Evolutionary conservation across 208 protist genomes (phyloP).

Genomic region (Trypanosoma melophagium): DNA sequence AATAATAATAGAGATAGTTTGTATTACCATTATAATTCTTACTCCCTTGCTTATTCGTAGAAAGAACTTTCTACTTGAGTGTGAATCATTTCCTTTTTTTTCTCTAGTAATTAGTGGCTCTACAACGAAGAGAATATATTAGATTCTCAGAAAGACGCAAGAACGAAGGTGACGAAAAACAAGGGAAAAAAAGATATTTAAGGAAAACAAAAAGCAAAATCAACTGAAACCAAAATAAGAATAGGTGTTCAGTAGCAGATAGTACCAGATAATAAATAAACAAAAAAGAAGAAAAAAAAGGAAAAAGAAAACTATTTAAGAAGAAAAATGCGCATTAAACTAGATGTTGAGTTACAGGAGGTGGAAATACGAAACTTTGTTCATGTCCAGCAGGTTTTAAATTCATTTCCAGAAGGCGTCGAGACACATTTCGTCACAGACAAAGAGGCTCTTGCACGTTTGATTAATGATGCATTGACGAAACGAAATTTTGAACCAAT

Average conservation of each 20-base stretch:
- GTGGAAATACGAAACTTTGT: slow-evolving; percentile 49
- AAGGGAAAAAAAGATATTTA: too few species aligned
- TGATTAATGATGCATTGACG: slow-evolving; percentile 58
- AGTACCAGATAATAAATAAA: not conserved
- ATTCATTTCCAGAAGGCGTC: slow-evolving; percentile 39
- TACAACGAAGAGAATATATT: too few species aligned
- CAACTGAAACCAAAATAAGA: too few species aligned
- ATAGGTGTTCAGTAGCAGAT: too few species aligned
- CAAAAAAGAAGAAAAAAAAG: not conserved
- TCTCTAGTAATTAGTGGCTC: too few species aligned
- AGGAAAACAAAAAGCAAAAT: too few species aligned
- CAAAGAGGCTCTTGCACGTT: slow-evolving; percentile 45
- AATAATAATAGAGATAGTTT: slow-evolving; percentile 10
- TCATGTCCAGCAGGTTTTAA: slow-evolving; percentile 53
- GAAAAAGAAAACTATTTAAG: not conserved
- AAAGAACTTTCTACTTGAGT: too few species aligned
- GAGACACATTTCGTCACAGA: slow-evolving; percentile 64
- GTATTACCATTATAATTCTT: slow-evolving; percentile 3
- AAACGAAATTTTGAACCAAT: slow-evolving; percentile 56
- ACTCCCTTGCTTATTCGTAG: not conserved
- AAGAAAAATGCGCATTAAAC: slow-evolving; percentile 68
- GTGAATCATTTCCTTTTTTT: too few species aligned
- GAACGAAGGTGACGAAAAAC: too few species aligned
- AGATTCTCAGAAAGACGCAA: too few species aligned
- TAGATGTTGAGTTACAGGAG: slow-evolving; percentile 77